Evolutionary conservation across 106 monocot genomes (phyloP), one percentile per base, ranked within the genome.

Genomic region (Chionographis japonica): DNA sequence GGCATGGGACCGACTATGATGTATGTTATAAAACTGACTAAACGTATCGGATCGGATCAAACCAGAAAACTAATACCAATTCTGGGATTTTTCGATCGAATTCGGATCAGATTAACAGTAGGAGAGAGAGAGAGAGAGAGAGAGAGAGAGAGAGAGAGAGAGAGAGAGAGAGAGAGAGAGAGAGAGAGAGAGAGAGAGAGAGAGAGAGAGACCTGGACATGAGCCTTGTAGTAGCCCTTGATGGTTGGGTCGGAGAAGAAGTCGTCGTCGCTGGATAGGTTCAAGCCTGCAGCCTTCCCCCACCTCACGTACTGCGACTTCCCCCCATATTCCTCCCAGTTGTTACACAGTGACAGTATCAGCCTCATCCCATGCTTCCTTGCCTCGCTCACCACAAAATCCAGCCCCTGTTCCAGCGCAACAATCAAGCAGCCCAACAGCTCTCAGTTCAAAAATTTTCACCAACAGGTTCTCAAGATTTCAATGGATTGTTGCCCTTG

Each of bases 331-430:
- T 76, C 88, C 40, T 79, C 77, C 94, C 88, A 94, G 68, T 91
- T 94, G 56, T 94, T 90, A 66, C 80, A 68, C 1, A 94, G 53
- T 14, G 85, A 78, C 3, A 94, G 76, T 50, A 94, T 81, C 51
- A 90, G 55, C 57, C 88, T 85, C 16, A 91, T 81, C 38, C 65
- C 70, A 60, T 85, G 76, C 70, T 58, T 90, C 68, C 78, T 85
- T 36, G 94, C 94, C 70, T 94, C 90, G n/a, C 88, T 88, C 37
- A 88, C 61, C 66, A 94, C 94, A 69, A 88, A 94, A 62, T 94
- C 90, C 69, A 90, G 73, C 35, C 66, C 94, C 94, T 94, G 68
- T 11, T n/a, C 9, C 20, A 2, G 53, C 35, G 4, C 9, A 17
- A 42, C 13, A 10, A 53, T 49, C 20, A 10, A 16, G 37, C 6